Evolutionary conservation across 176 grass and related monocot species (phyloP).

Genomic region (Dendrocalamus sinicus): DNA sequence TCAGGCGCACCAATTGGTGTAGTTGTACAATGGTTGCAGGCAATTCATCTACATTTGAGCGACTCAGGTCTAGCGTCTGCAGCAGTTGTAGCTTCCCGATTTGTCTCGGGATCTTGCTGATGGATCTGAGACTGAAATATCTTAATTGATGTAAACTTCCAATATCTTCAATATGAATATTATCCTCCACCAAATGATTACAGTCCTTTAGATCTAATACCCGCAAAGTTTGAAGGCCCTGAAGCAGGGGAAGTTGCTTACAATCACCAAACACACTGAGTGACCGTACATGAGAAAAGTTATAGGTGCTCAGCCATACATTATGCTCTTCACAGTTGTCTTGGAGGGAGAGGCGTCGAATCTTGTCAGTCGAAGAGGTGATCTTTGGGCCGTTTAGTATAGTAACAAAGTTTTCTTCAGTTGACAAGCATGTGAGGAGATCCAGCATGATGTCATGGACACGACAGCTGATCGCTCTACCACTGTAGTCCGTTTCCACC

Average conservation of each 20-base stretch:
- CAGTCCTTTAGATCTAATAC: not conserved
- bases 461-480: not conserved
- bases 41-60: not conserved
- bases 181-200: not conserved
- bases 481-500: not conserved
- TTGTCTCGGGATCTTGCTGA: not conserved
- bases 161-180: no score
- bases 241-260: not conserved
- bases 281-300: not conserved
- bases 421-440: not conserved
- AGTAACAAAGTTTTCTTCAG: not conserved
- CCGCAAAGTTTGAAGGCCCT: not conserved
- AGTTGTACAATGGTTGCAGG: not conserved
- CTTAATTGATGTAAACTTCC: not conserved
- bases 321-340: not conserved
- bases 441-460: slow-evolving; percentile 12
- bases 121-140: not conserved
- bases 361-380: not conserved
- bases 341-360: not conserved
- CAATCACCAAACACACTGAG: not conserved
- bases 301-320: not conserved
- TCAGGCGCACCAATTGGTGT: not conserved
- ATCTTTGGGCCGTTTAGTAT: not conserved
- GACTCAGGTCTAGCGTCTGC: not conserved
- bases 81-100: not conserved